Base-by-base conservation (phyloP, 768 basidiomycete genomes). In the Lactarius pseudohatsudake region DNA sequence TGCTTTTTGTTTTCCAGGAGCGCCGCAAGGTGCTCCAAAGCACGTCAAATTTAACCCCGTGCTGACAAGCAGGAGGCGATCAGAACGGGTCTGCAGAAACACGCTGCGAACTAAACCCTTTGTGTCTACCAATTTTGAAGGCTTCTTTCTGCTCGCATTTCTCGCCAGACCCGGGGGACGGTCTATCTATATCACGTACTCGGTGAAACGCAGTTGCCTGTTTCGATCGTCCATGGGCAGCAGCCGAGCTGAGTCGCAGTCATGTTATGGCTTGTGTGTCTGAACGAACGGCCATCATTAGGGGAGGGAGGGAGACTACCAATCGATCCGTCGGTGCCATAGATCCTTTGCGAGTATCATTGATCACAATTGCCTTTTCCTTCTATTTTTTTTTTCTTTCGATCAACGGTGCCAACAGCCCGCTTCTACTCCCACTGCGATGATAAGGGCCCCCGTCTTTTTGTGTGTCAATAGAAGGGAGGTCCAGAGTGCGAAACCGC, bases 31-130 rank as follows among this genome's bases (percentile, higher is more conserved):
- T 40, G 38, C 38, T 67, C 62, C 53, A 64, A 40, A 15, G 66
- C 65, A 67, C 66, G 58, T 64, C 66, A 67, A 67, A 67, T 67
- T 67, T 64, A 59, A 40, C 38, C 53, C 62, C 62, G 59, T 64
- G 53, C 30, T 64, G 62, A 64, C 66, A 67, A 36, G 58, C 34
- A 56, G 32, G 61, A 60, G 62, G 13, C 57, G 50, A 67, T 67
- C 62, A 67, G 66, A 67, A 67, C 34, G 58, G 54, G 54, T 28
- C 41, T 22, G 55, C 62, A 54, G 66, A 64, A 65, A 67, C 43
- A 30, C 38, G 62, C 53, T 41, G 58, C 62, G 54, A 59, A 41
- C 66, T 67, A 64, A 64, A 56, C 66, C 66, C 66, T 67, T 67
- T 67, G 66, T 67, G 66, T 64, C 62, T 67, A 57, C 66, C 62